phyloP scores from a whole-genome alignment of 257 asterid species.

The Lantana camara region DNA sequence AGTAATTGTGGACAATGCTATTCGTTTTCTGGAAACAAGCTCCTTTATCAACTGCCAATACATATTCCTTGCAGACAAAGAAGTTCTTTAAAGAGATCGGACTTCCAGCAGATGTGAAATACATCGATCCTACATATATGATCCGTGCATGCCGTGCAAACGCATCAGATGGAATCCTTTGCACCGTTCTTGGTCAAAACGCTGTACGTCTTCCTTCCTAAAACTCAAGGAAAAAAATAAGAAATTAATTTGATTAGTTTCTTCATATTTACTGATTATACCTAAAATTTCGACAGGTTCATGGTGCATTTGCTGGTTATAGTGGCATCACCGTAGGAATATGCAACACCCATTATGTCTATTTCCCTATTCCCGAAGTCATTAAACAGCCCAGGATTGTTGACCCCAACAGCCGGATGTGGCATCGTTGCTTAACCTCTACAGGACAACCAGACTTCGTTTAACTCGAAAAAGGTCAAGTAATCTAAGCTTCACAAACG shows the following conservation, averaged over 20 bases:
- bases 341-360: slow-evolving; percentile 93
- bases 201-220: slow-evolving; percentile 60
- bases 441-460: slow-evolving; percentile 96
- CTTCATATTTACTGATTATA: background rate
- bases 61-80: slow-evolving; percentile 54
- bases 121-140: slow-evolving; percentile 97
- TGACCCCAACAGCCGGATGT: slow-evolving; percentile 95
- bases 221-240: background rate
- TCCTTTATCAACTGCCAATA: slow-evolving; percentile 22
- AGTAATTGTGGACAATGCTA: slow-evolving; percentile 1
- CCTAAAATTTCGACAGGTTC: slow-evolving; percentile 61
- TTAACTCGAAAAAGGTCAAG: slow-evolving; percentile 26
- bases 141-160: slow-evolving; percentile 99
- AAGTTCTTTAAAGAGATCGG: slow-evolving; percentile 77
- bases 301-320: slow-evolving; percentile 96
- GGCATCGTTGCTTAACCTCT: slow-evolving; percentile 99
- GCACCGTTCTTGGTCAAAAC: slow-evolving; percentile 97
- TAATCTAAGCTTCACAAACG: slow-evolving; percentile 13
- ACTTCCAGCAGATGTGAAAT: slow-evolving; percentile 82
- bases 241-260: no score
- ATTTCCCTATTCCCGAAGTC: slow-evolving; percentile 91
- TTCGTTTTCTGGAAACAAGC: slow-evolving; percentile 3
- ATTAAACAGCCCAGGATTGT: slow-evolving; percentile 67
- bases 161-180: slow-evolving; percentile 94
- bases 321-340: slow-evolving; percentile 95